These are phyloP conservation scores for Jatropha curcas DNA, from an alignment of 345 rosid genomes.

Conservation along the genomic window DNA sequence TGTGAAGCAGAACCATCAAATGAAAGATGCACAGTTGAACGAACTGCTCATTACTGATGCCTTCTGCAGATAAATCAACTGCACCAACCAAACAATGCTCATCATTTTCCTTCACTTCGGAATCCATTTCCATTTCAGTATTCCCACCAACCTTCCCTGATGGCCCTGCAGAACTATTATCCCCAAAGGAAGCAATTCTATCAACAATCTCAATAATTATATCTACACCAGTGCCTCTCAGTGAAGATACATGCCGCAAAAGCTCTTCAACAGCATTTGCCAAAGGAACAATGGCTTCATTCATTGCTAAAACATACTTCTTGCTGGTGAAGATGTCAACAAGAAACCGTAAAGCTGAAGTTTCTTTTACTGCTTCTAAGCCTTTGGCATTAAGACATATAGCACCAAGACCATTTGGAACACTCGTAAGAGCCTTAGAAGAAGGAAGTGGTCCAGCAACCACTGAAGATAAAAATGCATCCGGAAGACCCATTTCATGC, in stretches of 20 bases:
- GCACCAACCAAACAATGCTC: constrained; percentile 45
- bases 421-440: constrained; percentile 89
- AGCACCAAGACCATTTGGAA: constrained; percentile 95
- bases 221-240: constrained; percentile 87
- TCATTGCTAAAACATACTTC: constrained; percentile 85
- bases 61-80: constrained; percentile 47
- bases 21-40: constrained; percentile 85
- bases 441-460: constrained; percentile 81
- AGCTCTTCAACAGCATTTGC: constrained; percentile 98
- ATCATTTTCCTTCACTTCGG: constrained; percentile 60
- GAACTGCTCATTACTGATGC: constrained; percentile 75
- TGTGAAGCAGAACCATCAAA: constrained; percentile 88
- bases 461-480: constrained; percentile 88
- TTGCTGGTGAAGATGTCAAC: constrained; percentile 81
- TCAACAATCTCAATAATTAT: constrained; percentile 83
- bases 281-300: constrained; percentile 92
- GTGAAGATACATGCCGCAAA: constrained; percentile 81
- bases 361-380: constrained; percentile 85
- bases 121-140: constrained; percentile 88
- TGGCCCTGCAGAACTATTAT: constrained; percentile 42
- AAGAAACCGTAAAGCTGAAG: constrained; percentile 75
- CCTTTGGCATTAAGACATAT: constrained; percentile 92
- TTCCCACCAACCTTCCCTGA: constrained; percentile 51
- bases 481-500: constrained; percentile 88
- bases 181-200: constrained; percentile 69